Evolutionary conservation across 192 early-diverging fungal species (phyloP), one percentile per base, ranked within the genome.

Genomic region (Coemansia sp.): DNA sequence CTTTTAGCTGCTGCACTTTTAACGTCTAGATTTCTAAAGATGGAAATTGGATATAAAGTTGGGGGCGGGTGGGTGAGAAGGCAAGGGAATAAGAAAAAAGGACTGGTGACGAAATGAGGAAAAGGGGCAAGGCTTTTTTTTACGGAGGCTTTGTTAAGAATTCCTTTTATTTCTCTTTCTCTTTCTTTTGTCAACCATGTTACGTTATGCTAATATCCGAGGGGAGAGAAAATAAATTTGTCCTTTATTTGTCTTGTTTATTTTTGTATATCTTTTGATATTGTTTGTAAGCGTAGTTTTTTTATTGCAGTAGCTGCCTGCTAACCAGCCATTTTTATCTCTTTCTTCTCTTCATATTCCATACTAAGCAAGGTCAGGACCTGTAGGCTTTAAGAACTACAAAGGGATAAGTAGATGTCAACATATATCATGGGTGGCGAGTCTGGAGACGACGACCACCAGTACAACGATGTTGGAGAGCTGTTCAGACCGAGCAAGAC

Each of bases 401-500:
- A 64, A 18, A 64, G n/a, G 49, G 49, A 18, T 50, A n/a, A 54
- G 19, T 26, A 54, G 11, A 77, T 82, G 79, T 71, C 79, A 39
- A 56, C 62, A 16, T 68, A 63, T 45, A 69, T 64, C 60, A 60
- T 67, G 43, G 50, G 56, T 40, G 32, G 53, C 19, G 69, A 65
- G n/a, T 61, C 81, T 40, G 52, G 52, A 10, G 76, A 79, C 50
- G 81, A 79, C 52, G 81, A 84, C 68, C 76, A 84, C 38, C 81
- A 84, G 67, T 84, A 84, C 32, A 32, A 32, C 64, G 70, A 75
- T 44, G 42, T 64, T 44, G 63, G 70, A 53, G 76, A 83, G 56
- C 67, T 74, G 16, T 70, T 73, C n/a, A 76, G 75, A 42, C 81
- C 81, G 9, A 84, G 66, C 70, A 84, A 84, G 61, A 23, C 81